These are phyloP conservation scores for Termitomyces sp. DNA, from an alignment of 768 basidiomycete genomes.

Conservation along the genomic window DNA sequence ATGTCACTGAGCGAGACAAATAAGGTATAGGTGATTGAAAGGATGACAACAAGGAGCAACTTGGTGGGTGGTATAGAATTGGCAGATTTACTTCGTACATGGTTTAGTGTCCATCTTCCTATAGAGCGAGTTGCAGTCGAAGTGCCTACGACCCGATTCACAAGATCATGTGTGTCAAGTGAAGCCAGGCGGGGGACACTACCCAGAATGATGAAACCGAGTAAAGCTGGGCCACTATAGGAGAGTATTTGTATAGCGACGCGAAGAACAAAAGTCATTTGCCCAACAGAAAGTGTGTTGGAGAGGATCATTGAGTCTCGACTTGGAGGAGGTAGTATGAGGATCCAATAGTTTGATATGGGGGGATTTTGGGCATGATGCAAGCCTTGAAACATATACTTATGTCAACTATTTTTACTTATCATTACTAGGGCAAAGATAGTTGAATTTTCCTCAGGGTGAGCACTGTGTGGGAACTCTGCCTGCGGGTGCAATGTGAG, in stretches of 20 bases:
- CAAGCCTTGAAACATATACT: too few species aligned
- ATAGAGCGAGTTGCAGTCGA: slow-evolving; percentile 8
- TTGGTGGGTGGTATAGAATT: slow-evolving; percentile 14
- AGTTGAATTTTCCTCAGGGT: too few species aligned
- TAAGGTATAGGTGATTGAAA: slow-evolving; percentile 11
- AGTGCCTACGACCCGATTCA: slow-evolving; percentile 18
- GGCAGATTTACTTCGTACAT: slow-evolving; percentile 6
- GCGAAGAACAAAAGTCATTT: slow-evolving; percentile 21
- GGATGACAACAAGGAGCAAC: slow-evolving; percentile 11
- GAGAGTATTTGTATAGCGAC: slow-evolving; percentile 20
- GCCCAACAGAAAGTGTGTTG: slow-evolving; percentile 14
- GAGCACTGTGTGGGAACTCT: too few species aligned
- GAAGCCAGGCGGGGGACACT: slow-evolving; percentile 17
- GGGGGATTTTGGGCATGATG: too few species aligned
- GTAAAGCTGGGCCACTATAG: slow-evolving; percentile 15
- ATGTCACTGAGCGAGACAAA: slow-evolving; percentile 15
- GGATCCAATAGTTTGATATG: too few species aligned
- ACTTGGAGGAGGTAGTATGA: too few species aligned
- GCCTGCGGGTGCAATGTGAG: too few species aligned
- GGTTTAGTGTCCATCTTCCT: slow-evolving; percentile 16
- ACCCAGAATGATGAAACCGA: slow-evolving; percentile 19
- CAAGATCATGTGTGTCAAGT: slow-evolving; percentile 19
- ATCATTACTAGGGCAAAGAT: too few species aligned
- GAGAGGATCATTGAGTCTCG: slow-evolving; percentile 9
- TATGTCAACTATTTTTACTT: too few species aligned